These are phyloP conservation scores for Cryptococcus sp. DNA, from an alignment of 1,284 basidiomycete genomes.

Conservation along the genomic window DNA sequence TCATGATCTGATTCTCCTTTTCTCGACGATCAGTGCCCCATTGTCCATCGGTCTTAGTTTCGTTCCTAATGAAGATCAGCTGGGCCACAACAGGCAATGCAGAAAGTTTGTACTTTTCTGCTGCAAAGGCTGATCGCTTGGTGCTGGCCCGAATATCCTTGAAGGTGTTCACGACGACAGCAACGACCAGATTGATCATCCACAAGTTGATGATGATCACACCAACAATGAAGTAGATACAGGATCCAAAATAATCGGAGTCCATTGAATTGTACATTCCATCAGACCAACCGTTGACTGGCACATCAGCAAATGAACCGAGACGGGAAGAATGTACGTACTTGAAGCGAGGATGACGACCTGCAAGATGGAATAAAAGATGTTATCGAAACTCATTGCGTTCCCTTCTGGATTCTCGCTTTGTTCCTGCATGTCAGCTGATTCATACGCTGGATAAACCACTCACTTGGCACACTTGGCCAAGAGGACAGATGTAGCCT, in stretches of 20 bases:
- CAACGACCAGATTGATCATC: constrained; percentile 92
- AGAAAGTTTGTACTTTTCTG: constrained; percentile 55
- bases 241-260: constrained; percentile 82
- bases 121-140: constrained; percentile 88
- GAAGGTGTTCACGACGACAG: constrained; percentile 94
- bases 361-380: constrained; percentile 77
- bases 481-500: constrained; percentile 78
- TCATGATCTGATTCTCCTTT: constrained; percentile 20
- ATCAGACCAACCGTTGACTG: constrained; percentile 51
- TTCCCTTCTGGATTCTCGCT: constrained; percentile 62
- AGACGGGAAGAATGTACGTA: constrained; percentile 43
- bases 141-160: constrained; percentile 83
- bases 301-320: neutral
- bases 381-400: constrained; percentile 83
- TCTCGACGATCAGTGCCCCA: constrained; percentile 34
- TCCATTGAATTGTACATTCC: constrained; percentile 92
- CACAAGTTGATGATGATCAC: constrained; percentile 85
- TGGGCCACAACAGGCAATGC: neutral
- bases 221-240: constrained; percentile 81
- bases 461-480: constrained; percentile 68
- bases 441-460: neutral
- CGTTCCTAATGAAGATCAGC: constrained; percentile 5
- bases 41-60: constrained; percentile 24
- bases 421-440: constrained; percentile 1
- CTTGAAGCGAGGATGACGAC: constrained; percentile 80